Evolutionary conservation across 306 rosid species (phyloP), one percentile per base, ranked within the genome.

Genomic region (Mimosa bimucronata): DNA sequence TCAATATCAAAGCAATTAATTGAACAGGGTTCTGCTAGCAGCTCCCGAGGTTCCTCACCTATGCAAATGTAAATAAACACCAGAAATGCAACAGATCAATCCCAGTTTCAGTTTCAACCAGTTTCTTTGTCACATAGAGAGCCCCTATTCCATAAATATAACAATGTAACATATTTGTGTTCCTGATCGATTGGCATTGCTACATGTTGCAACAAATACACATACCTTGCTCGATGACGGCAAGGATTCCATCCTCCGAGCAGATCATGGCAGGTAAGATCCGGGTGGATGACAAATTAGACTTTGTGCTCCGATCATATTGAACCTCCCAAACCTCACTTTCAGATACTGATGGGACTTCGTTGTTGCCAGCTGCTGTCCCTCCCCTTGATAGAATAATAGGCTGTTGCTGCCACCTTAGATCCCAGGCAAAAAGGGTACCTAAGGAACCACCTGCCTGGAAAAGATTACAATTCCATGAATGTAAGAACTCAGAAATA

Each of bases 251-350:
- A 31, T 94, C 98, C 86, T 94, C 98, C 5, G 98, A 90, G 86
- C 97, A 94, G 70, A 92, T 86, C 90, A 94, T 88, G 70, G 94
- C 82, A 66, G 97, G 97, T 76, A 94, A 89, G 67, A 94, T 86
- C 76, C 86, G 86, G 21, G 91, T 80, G 28, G 97, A 93, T 45
- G 97, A 88, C 75, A 85, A 66, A 86, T 87, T 90, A 78, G 94
- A 79, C 87, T 86, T 91, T 16, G 87, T 80, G 79, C 85, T 77
- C 48, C 85, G 85, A 77, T 94, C 98, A 80, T 91, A 94, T 66
- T 88, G 98, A 80, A 91, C 97, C 88, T 94, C 98, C 98, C 98
- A 94, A 79, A 94, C 92, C 94, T 94, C 98, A 79, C 98, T 94
- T 84, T 91, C 97, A 71, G 88, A 90, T 48, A 91, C 82, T 26